Base-by-base conservation (phyloP, 441 rosid genomes). In the Rhodomyrtus psidioides region DNA sequence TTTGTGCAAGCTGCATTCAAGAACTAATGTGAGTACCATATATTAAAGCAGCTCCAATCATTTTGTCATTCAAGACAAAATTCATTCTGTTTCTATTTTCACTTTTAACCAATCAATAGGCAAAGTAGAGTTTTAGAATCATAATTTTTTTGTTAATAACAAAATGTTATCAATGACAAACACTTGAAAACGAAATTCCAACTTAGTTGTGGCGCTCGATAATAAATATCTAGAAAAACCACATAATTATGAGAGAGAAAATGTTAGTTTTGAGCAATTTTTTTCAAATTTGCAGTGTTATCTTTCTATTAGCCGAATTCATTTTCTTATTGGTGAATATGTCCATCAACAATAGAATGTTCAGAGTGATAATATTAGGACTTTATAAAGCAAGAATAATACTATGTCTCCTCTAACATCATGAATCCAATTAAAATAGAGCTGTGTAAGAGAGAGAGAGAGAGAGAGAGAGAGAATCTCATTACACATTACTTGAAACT, bases 1-100 rank as follows among this genome's bases (percentile, higher is more conserved):
- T 95, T 89, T 97, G 99, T 44, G 99, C 99, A 87, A 96, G 93
- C 99, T 97, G 97, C 91, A 94, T 62, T 87, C 85, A 88, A 70
- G 49, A 70, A 70, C 79, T 21, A 39, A 70, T 39, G n/a, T 70
- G 51, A 70, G 42, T 70, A 70, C 6, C 15, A 34, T 65, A 46
- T 34, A 51, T 19, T 34, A 65, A 34, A 65, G 79, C 79, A 65
- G 15, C 79, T 70, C 4, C 79, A 70, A 39, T 39, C n/a, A 70
- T 21, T 39, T 34, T 70, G 16, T 39, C 12, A 34, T 39, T 70
- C 26, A 70, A 70, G n/a, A 70, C 21, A 21, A 65, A 19, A 34
- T 34, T 65, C 46, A 34, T 65, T 9, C 76, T 65, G 26, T 65
- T 34, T 34, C 49, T 34, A 34, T 65, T 34, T 65, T 34, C 26